Base-by-base conservation (phyloP, 176 grass and related monocot genomes). In the Canna indica region DNA sequence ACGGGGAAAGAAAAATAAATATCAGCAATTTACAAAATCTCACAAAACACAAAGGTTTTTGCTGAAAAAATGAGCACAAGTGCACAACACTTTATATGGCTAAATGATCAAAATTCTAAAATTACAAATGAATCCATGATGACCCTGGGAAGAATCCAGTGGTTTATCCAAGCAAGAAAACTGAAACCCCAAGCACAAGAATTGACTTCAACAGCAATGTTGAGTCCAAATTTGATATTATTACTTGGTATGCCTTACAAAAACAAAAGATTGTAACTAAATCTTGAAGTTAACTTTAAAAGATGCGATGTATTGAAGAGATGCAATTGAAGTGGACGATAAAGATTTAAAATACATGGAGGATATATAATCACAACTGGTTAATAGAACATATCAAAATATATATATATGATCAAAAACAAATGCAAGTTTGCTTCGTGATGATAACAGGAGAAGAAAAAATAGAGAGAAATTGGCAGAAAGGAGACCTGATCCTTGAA, bases 401-500 rank as follows among this genome's bases (percentile, higher is more conserved):
- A 68, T 3, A 68, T 7, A 16, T 25, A 42, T 4, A 8, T n/a
- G n/a, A 7, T 7, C 25, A 31, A 2, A 22, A 46, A 8, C 1
- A 6, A n/a, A 5, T 25, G 41, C 0, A 56, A n/a, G n/a, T 54
- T 46, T 53, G 50, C 32, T 38, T 72, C 5, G 16, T 31, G 25
- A 56, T 5, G 45, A 56, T 9, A 48, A 72, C 4, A 54, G 47
- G 47, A 11, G 4, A 50, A 50, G 18, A 18, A 20, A 18, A 20
- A 50, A 18, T n/a, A n/a, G 18, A 54, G 16, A 8, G 4, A 8
- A 30, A 56, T 36, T 39, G 58, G 24, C 12, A 69, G 5, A 25
- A 16, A 62, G 13, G 41, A 39, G 86, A 54, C 90, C 90, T 94
- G 90, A 78, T 94, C 90, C 78, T 88, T 94, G 64, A 94, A 94